Conservation (phyloP, 2,329 filamentous ascomycete genomes). For the Fusarium subtropicale region DNA sequence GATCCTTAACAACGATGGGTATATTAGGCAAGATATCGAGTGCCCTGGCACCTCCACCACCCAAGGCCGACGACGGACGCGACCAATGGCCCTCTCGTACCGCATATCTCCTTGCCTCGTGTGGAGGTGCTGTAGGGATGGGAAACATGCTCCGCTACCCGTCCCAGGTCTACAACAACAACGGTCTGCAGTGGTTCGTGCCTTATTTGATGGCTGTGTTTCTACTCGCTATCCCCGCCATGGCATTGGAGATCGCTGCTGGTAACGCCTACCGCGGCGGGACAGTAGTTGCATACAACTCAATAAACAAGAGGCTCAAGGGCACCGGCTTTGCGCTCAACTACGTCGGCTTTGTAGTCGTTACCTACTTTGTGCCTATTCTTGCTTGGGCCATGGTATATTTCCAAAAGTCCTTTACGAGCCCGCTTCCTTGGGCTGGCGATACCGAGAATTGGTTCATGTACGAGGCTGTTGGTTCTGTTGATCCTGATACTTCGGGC, state of each 20-base stretch:
- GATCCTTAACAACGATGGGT: not conserved
- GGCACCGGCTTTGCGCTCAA: slow-evolving; percentile 64
- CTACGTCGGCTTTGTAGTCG: slow-evolving; percentile 62
- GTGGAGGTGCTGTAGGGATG: slow-evolving; percentile 2
- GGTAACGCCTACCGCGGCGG: slow-evolving; percentile 70
- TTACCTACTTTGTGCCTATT: slow-evolving; percentile 65
- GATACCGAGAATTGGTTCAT: not conserved
- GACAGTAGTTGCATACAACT: slow-evolving; percentile 61
- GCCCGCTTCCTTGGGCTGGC: slow-evolving; percentile 62
- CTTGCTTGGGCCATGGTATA: slow-evolving; percentile 67
- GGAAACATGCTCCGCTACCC: slow-evolving; percentile 15
- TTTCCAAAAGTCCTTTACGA: slow-evolving; percentile 63
- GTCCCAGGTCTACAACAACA: slow-evolving; percentile 6
- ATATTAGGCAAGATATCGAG: not conserved
- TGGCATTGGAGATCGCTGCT: slow-evolving; percentile 70
- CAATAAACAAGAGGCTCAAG: slow-evolving; percentile 59
- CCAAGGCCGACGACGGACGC: not conserved
- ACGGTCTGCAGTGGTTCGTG: slow-evolving; percentile 4
- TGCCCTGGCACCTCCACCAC: not conserved
- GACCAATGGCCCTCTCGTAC: slow-evolving; percentile 1
- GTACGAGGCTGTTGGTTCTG: not conserved
- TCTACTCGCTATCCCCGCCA: slow-evolving; percentile 61
- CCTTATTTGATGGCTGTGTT: slow-evolving; percentile 12
- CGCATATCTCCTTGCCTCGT: not conserved
- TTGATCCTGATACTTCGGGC: not conserved